These are phyloP conservation scores for Nemania sp. DNA, from an alignment of 2,329 filamentous ascomycete species.

Conservation along the genomic window DNA sequence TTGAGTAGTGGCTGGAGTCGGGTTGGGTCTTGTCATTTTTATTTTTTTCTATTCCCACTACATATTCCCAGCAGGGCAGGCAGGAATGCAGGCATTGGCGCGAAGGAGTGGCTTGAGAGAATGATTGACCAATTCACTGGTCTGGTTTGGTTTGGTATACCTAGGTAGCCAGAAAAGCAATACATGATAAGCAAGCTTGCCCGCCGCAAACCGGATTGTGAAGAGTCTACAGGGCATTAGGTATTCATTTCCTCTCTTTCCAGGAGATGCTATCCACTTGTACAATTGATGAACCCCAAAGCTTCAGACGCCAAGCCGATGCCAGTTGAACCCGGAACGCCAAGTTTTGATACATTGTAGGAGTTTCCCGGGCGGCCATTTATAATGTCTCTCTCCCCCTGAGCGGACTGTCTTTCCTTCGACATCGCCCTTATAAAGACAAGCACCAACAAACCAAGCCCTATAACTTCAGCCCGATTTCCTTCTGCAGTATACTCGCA, in stretches of 20 bases:
- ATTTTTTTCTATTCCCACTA: too few relatives aligned
- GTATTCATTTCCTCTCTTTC: conserved; percentile 8
- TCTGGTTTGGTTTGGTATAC: too few relatives aligned
- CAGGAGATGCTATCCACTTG: conserved; percentile 9
- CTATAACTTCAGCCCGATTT: conserved; percentile 52
- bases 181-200: too few relatives aligned
- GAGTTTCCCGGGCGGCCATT: conserved; percentile 15
- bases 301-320: conserved; percentile 29
- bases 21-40: conserved; percentile 1
- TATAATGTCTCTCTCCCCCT: conserved; percentile 20
- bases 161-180: too few relatives aligned
- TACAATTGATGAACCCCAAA: conserved; percentile 13
- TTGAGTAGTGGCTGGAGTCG: background rate
- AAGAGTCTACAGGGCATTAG: too few relatives aligned
- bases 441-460: background rate
- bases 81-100: conserved; percentile 5
- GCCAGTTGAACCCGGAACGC: conserved; percentile 27
- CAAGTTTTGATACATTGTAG: conserved; percentile 18
- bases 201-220: too few relatives aligned
- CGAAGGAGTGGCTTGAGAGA: conserved; percentile 10
- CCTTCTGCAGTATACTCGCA: conserved; percentile 55
- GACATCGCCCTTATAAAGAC: background rate
- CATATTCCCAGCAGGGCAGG: too few relatives aligned
- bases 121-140: conserved; percentile 1
- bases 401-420: background rate